Conservation (phyloP, 2,329 filamentous ascomycete species). For the Fusarium continuum region DNA sequence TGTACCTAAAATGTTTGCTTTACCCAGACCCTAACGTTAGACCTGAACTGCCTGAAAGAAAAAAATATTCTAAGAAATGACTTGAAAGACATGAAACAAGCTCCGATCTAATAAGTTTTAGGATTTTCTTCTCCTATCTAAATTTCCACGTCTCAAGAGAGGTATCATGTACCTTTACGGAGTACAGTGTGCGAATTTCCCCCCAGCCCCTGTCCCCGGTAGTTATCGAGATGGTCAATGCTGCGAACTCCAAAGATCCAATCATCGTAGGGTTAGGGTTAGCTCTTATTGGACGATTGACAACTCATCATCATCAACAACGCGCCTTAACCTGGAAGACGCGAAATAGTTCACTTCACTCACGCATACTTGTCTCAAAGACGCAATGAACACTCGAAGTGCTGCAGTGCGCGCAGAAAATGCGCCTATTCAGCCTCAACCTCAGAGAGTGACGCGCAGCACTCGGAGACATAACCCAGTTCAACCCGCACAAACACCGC, state of each 20-base stretch:
- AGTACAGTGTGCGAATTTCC: no score
- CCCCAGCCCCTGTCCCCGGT: no score
- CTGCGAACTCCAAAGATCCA: conserved; percentile 10
- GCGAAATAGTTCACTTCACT: not conserved
- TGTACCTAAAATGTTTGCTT: no score
- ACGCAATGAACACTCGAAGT: conserved; percentile 35
- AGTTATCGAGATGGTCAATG: not conserved
- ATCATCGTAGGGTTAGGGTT: conserved; percentile 35
- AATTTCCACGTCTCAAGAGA: no score
- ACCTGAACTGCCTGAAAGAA: no score
- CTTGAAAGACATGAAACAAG: no score
- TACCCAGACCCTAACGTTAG: no score
- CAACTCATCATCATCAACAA: conserved; percentile 1
- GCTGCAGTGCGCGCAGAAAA: conserved; percentile 17
- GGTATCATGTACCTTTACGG: no score
- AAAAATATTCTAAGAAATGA: no score
- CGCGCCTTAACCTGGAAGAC: not conserved
- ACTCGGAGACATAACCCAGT: conserved; percentile 14
- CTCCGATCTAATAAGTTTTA: no score
- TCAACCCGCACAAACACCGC: not conserved
- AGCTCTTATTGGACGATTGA: conserved; percentile 6
- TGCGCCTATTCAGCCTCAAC: conserved; percentile 5
- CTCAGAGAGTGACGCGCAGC: conserved; percentile 27
- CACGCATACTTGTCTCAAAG: not conserved
- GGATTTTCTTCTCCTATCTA: no score